A percentile compares a stretch with the other conserved stretches of the same genome.
Conservation (phyloP, 2,329 filamentous ascomycete species). For the Aspergillus ruber region DNA sequence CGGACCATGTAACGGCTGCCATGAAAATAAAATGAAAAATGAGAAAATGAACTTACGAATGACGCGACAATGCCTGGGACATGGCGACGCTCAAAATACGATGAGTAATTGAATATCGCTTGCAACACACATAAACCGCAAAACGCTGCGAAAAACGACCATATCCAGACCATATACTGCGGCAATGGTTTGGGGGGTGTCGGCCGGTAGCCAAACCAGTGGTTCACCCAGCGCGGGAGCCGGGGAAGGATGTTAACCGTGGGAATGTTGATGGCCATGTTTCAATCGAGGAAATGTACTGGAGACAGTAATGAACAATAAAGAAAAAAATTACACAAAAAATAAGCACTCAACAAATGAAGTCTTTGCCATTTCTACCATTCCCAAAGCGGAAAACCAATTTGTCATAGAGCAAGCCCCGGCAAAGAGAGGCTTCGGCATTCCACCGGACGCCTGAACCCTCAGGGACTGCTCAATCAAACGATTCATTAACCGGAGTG, state of each 20-base stretch:
- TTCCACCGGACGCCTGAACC: not conserved
- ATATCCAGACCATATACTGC: conserved; percentile 16
- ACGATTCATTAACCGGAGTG: too few species aligned
- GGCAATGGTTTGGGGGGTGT: conserved; percentile 17
- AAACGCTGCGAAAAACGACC: conserved; percentile 22
- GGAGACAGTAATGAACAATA: not conserved
- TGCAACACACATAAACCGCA: conserved; percentile 20
- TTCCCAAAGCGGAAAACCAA: not conserved
- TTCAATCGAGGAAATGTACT: not conserved
- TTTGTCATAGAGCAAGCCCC: not conserved
- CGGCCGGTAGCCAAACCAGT: conserved; percentile 23
- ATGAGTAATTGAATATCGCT: conserved; percentile 20
- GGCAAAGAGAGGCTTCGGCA: not conserved
- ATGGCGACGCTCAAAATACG: conserved; percentile 18
- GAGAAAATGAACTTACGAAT: conserved; percentile 12
- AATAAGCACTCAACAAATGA: not conserved
- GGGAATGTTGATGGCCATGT: not conserved
- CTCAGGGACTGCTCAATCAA: not conserved
- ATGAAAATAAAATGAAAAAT: too few species aligned
- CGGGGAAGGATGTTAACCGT: conserved; percentile 5
- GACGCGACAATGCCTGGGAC: conserved; percentile 23
- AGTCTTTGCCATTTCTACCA: not conserved
- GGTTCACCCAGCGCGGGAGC: conserved; percentile 20
- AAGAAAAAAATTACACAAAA: not conserved
- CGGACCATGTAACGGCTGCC: too few species aligned